Percentiles rank a stretch among this genome's conserved stretches.
Evolutionary conservation across 129 eudicot species (phyloP).

Genomic region (Centrapalus pauciflorus): DNA sequence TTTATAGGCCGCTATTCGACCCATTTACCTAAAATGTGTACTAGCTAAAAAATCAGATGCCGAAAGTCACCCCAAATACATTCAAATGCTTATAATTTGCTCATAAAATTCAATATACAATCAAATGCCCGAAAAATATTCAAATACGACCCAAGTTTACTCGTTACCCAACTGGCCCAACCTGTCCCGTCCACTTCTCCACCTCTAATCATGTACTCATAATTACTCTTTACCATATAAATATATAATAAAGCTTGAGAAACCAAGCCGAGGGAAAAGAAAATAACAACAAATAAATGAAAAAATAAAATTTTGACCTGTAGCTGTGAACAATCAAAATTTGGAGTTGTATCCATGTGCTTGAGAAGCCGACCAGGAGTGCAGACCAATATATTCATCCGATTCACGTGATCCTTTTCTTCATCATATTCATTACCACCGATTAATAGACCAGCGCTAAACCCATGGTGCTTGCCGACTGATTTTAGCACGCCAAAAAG

Average conservation of each 20-base stretch:
- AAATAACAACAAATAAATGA: not conserved
- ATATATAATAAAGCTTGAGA: not conserved
- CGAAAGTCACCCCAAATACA: not conserved
- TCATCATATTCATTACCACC: conserved; percentile 84
- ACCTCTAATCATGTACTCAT: not conserved
- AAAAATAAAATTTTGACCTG: conserved; percentile 53
- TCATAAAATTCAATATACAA: too few relatives aligned
- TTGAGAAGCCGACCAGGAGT: conserved; percentile 98
- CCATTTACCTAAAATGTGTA: not conserved
- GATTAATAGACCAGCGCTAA: conserved; percentile 91
- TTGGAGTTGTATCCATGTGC: conserved; percentile 95
- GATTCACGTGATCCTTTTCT: conserved; percentile 80
- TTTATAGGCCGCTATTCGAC: not conserved
- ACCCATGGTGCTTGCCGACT: conserved; percentile 82
- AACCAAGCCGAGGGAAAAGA: not conserved
- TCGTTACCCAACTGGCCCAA: too few relatives aligned
- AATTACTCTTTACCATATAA: not conserved
- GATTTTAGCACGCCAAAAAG: conserved; percentile 64
- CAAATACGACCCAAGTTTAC: too few relatives aligned
- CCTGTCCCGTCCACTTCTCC: not conserved
- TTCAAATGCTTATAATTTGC: not conserved
- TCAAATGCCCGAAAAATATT: too few relatives aligned
- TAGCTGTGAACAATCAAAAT: conserved; percentile 84
- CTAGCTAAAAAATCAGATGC: not conserved
- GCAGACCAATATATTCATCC: conserved; percentile 78